Base-by-base conservation (phyloP, 225 moss, liverwort and hornwort species). In the Physcomitrellopsis africana region DNA sequence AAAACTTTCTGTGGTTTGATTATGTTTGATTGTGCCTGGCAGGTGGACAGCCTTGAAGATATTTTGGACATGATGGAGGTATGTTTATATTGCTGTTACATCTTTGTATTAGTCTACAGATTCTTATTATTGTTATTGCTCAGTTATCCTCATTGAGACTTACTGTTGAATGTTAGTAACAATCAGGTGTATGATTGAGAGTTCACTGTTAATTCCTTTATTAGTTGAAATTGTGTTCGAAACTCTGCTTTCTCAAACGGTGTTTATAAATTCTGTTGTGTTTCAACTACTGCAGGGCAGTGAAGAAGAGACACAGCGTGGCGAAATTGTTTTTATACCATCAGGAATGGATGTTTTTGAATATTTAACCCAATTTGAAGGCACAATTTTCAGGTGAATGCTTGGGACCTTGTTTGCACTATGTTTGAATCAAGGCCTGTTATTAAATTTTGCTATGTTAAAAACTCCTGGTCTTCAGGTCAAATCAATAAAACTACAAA, bases 11-110 rank as follows among this genome's bases (percentile, higher is more conserved):
- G 7, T 37, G 32, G 32, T 37, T 37, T 37, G 32, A 61, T 18
- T 76, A 54, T 55, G n/a, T 43, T 70, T 42, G 22, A 57, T 51
- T 51, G 18, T 51, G 41, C 46, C 55, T 63, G 60, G 67, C 87
- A 99, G 99, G 99, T 99, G 52, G 95, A 95, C 42, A 99, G 99
- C 84, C 93, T 99, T 83, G 99, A 99, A 86, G 99, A 99, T 78
- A 92, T 99, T 73, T 76, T 95, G 82, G 95, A 93, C 83, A 87
- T 95, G 80, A 89, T 99, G 95, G 99, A 95, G 95, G 99, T 99
- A 93, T 55, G 23, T 41, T 74, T 45, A 26, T 67, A 37, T 37
- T 37, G 32, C 7, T 4, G 7, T 37, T 37, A 37, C 52, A 19
- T 56, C 23, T n/a, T 80, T 24, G 11, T 60, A 70, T 43, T 9